Conservation (phyloP, 2,329 filamentous ascomycete species). For the Fusarium sp. region DNA sequence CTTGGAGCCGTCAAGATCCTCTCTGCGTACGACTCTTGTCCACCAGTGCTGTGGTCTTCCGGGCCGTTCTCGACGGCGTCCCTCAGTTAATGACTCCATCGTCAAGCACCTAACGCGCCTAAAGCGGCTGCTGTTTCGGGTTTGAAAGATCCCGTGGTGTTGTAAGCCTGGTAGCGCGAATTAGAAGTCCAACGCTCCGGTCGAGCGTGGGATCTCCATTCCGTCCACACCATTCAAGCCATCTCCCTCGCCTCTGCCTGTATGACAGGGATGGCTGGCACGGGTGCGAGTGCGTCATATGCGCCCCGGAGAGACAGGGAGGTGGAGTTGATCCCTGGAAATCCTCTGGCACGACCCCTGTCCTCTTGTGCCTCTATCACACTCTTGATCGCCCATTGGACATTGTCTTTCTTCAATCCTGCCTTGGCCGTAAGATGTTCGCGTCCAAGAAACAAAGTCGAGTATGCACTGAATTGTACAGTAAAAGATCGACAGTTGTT, state of each 20-base stretch:
- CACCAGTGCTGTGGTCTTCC: not conserved
- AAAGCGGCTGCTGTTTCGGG: slow-evolving; percentile 35
- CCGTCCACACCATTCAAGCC: slow-evolving; percentile 32
- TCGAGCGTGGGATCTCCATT: slow-evolving; percentile 42
- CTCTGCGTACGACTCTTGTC: not conserved
- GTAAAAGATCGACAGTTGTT: slow-evolving; percentile 37
- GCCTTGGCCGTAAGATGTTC: slow-evolving; percentile 24
- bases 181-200: slow-evolving; percentile 32
- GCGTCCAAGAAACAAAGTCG: slow-evolving; percentile 34
- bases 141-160: slow-evolving; percentile 30
- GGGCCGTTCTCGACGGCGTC: slow-evolving; percentile 1
- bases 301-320: slow-evolving; percentile 43
- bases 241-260: slow-evolving; percentile 42
- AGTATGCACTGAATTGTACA: slow-evolving; percentile 33
- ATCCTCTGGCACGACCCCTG: slow-evolving; percentile 40
- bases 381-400: slow-evolving; percentile 38
- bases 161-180: slow-evolving; percentile 20
- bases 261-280: slow-evolving; percentile 40
- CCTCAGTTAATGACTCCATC: slow-evolving; percentile 5
- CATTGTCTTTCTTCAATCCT: slow-evolving; percentile 12
- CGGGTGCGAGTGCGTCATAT: slow-evolving; percentile 49
- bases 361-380: slow-evolving; percentile 40
- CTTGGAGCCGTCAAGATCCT: slow-evolving; percentile 9
- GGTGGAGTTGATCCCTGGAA: slow-evolving; percentile 39
- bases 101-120: slow-evolving; percentile 25